These are phyloP conservation scores for Pythium apleroticum DNA, from an alignment of 352 stramenopile genomes.

Conservation along the genomic window DNA sequence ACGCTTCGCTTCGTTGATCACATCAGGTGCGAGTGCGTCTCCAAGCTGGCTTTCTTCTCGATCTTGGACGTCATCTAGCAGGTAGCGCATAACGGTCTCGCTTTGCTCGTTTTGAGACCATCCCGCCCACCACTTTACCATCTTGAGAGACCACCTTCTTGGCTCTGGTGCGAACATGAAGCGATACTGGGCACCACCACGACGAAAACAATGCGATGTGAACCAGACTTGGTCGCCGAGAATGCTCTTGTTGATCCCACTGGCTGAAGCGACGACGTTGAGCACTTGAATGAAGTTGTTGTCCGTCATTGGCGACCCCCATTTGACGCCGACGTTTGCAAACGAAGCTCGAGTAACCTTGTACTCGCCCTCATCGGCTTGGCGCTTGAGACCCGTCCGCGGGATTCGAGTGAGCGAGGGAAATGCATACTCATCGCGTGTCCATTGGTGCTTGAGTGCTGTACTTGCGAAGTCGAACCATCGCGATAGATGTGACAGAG, in stretches of 20 bases:
- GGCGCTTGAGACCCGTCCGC: background rate
- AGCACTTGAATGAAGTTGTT: conserved; percentile 7
- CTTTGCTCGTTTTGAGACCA: conserved; percentile 17
- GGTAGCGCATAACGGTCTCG: conserved; percentile 11
- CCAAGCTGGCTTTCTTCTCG: conserved; percentile 15
- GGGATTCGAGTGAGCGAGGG: background rate
- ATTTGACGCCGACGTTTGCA: conserved; percentile 3
- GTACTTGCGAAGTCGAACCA: background rate
- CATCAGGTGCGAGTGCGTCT: conserved; percentile 4
- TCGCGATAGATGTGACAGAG: background rate
- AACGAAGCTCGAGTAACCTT: background rate
- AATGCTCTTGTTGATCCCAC: conserved; percentile 6
- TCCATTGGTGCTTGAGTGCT: background rate
- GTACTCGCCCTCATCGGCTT: background rate
- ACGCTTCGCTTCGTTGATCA: too few species aligned
- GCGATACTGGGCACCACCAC: conserved; percentile 12
- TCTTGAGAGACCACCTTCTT: conserved; percentile 16
- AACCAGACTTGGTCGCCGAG: conserved; percentile 14
- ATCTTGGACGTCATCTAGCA: conserved; percentile 14
- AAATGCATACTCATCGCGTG: conserved; percentile 2
- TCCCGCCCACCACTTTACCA: conserved; percentile 21
- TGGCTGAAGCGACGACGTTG: background rate
- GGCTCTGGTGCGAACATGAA: conserved; percentile 20
- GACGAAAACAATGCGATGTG: conserved; percentile 15
- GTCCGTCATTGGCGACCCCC: background rate